phyloP scores from a whole-genome alignment of 805 yeast genomes.

The Starmerella scarabaei region DNA sequence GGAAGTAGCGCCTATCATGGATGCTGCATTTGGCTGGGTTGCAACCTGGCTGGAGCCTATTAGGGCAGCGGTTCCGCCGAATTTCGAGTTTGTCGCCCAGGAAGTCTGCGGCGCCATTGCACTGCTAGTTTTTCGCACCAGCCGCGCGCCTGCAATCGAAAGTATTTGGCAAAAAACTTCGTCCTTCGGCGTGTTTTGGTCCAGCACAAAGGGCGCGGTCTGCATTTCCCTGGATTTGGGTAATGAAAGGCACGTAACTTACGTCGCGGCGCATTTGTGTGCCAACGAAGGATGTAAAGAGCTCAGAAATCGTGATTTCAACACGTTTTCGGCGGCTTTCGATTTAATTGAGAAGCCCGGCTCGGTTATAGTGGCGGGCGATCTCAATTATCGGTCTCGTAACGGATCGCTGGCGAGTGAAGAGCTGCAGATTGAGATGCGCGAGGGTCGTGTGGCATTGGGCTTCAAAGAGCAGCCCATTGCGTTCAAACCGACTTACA shows the following conservation, averaged over 20 bases:
- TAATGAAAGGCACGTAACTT: conserved; percentile 35
- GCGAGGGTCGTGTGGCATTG: conserved; percentile 36
- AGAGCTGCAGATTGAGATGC: conserved; percentile 37
- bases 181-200: conserved; percentile 40
- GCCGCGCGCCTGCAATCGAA: background rate
- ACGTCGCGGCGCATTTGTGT: conserved; percentile 57
- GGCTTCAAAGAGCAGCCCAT: conserved; percentile 60
- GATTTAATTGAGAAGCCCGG: conserved; percentile 45
- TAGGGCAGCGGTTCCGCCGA: conserved; percentile 20
- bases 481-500: conserved; percentile 67
- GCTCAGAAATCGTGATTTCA: conserved; percentile 42
- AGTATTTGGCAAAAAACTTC: conserved; percentile 1
- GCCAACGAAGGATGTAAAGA: conserved; percentile 61
- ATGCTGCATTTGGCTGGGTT: conserved; percentile 23
- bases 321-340: conserved; percentile 38
- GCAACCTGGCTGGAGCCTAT: conserved; percentile 22
- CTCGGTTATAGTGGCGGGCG: conserved; percentile 71
- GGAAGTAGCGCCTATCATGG: conserved; percentile 28
- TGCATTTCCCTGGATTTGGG: conserved; percentile 39
- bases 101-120: conserved; percentile 24
- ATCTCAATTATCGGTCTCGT: conserved; percentile 61
- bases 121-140: conserved; percentile 25
- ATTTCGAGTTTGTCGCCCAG: conserved; percentile 15
- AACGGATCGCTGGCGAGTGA: conserved; percentile 31
- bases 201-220: conserved; percentile 65